Evolutionary conservation across 495 filamentous ascomycete genomes (phyloP).

Genomic region (Gamarada debralockiae): DNA sequence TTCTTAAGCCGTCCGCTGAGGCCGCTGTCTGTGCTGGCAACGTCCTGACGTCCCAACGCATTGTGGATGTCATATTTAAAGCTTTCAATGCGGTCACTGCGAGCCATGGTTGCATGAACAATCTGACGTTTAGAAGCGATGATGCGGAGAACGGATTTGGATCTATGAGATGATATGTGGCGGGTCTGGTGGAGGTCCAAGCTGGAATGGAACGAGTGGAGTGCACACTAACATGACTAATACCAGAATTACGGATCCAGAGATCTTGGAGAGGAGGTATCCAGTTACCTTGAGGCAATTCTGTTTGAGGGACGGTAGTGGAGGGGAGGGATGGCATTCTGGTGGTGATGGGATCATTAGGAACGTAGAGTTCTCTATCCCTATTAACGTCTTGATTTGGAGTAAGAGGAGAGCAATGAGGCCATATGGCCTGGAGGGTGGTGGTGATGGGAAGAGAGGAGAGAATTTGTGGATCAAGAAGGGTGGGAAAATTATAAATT

Average conservation of each 20-base stretch:
- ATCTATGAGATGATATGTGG: slow-evolving; percentile 69
- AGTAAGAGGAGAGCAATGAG: slow-evolving; percentile 10
- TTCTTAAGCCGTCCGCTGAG: slow-evolving; percentile 19
- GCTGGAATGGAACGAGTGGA: slow-evolving; percentile 62
- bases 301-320: slow-evolving; percentile 42
- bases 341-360: slow-evolving; percentile 33
- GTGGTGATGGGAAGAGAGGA: slow-evolving; percentile 7
- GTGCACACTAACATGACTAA: slow-evolving; percentile 77
- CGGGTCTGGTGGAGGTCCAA: slow-evolving; percentile 60
- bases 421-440: slow-evolving; percentile 19
- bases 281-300: slow-evolving; percentile 63
- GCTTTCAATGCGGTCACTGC: slow-evolving; percentile 28
- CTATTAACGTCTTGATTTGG: slow-evolving; percentile 11
- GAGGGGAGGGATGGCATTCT: slow-evolving; percentile 25
- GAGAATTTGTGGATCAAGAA: too few species aligned
- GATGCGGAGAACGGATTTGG: slow-evolving; percentile 48
- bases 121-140: slow-evolving; percentile 5
- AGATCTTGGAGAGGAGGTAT: slow-evolving; percentile 66
- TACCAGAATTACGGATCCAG: slow-evolving; percentile 67
- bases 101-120: slow-evolving; percentile 26
- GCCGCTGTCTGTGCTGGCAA: slow-evolving; percentile 26
- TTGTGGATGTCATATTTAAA: slow-evolving; percentile 27
- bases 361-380: slow-evolving; percentile 11
- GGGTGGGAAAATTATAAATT: too few species aligned
- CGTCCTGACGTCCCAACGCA: slow-evolving; percentile 24